Base-by-base conservation (phyloP, 2,329 filamentous ascomycete species). In the Curvularia sp. region DNA sequence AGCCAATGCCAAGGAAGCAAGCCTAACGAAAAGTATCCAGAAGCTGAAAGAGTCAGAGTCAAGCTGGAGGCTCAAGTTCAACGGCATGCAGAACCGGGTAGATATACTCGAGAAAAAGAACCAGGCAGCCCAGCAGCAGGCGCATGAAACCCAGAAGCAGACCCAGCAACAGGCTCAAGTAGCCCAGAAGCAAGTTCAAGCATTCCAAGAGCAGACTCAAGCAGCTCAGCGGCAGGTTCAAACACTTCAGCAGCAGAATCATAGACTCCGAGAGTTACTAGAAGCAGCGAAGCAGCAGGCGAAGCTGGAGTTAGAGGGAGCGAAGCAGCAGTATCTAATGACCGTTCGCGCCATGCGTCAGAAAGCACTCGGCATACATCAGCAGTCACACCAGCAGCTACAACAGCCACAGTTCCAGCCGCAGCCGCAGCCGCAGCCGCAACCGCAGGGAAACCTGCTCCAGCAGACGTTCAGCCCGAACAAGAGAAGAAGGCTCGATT, bases 401-500 rank as follows among this genome's bases (percentile, higher is more conserved):
- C 26, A 8, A 1, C 30, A 10, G 9, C 9, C 30, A 12, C 30
- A 31, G 9, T 31, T 31, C 1, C 26, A 33, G n/a, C 47, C 42
- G 2, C 26, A 33, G n/a, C 47, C 42, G 3, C 24, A 24, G 5
- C 47, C 42, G 2, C 26, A 33, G n/a, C 47, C 42, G 3, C 24
- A 24, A 4, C 55, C 30, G 2, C 55, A 46, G 5, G 28, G 39
- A 18, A 35, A 26, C 4, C 39, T 22, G 8, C 18, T 13, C 15
- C 38, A 31, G 15, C 38, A 55, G 5, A 24, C n/a, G 2, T 38
- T 24, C 5, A 41, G 35, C 0, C 9, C 47, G 2, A 41, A 41
- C 33, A 58, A 55, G 52, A 53, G n/a, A 4, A 58, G 31, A 26
- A 58, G n/a, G 33, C 20, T 41, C 7, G 1, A 42, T 8, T 35